These are phyloP conservation scores for Endocladia muricata DNA, from an alignment of 31 red algal genomes.

Conservation along the genomic window DNA sequence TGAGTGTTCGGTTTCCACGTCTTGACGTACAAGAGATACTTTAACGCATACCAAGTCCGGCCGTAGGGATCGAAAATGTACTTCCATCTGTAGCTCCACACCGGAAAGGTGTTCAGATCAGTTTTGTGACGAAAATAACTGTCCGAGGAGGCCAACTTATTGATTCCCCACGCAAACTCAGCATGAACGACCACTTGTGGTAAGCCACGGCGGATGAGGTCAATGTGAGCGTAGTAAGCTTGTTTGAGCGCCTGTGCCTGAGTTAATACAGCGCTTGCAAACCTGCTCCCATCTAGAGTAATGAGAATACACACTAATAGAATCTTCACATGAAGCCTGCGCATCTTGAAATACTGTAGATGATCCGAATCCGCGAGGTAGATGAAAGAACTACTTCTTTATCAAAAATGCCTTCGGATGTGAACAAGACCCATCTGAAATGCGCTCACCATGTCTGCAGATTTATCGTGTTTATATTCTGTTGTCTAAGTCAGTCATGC, in stretches of 20 bases:
- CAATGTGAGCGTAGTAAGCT: conserved; percentile 32
- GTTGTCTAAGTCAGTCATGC: no score
- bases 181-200: conserved; percentile 22
- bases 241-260: conserved; percentile 12
- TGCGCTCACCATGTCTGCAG: no score
- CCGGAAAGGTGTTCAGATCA: not conserved
- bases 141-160: not conserved
- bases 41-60: conserved; percentile 2
- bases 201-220: conserved; percentile 31
- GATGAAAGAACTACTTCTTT: no score
- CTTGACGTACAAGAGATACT: conserved; percentile 16
- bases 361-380: no score
- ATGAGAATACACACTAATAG: no score
- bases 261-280: no score
- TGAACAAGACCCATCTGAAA: no score
- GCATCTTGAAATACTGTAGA: no score
- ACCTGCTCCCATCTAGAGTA: no score
- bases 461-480: no score
- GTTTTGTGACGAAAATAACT: not conserved
- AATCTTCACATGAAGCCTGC: no score
- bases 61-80: conserved; percentile 23
- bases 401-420: no score
- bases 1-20: conserved; percentile 12
- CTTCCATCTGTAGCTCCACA: conserved; percentile 7
- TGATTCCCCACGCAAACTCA: conserved; percentile 26